Evolutionary conservation across 1,139 yeast genomes (phyloP), one percentile per base, ranked within the genome.

Genomic region (Debaryomyces coudertii): DNA sequence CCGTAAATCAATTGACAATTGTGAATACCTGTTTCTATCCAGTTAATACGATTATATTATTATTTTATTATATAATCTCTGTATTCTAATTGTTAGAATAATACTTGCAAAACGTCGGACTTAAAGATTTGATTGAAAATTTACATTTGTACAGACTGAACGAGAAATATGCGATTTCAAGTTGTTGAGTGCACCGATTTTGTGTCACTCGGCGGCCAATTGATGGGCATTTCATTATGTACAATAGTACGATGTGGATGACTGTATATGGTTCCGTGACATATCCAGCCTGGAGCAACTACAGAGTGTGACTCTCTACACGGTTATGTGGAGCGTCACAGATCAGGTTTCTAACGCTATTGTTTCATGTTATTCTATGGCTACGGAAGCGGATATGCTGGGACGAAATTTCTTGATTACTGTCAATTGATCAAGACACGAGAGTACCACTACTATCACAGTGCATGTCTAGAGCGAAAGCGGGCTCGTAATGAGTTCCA

Each of bases 401-500:
- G 22, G 5, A 4, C 22, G 22, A 20, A 20, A 20, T 20, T 20
- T 20, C 22, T 20, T 20, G 5, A 20, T 20, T 20, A 4, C 12
- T 4, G 31, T 28, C 15, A 12, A 12, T n/a, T 5, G 8, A 12
- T 9, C 12, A 28, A 15, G 15, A n/a, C 12, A 7, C 12, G 7
- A 28, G 18, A 28, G 31, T 28, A 12, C 15, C 12, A 5, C 5
- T 7, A 15, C 4, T 16, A 16, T 8, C 15, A 18, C 16, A 31
- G 35, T 9, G 9, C 2, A 31, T 31, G 30, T 11, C 5, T 16
- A 15, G 5, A 18, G 11, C 8, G n/a, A 8, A 11, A 31, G 12
- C 31, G 39, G 39, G 39, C 39, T 36, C 39, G 20, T 11, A 23
- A 36, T 27, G 30, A 5, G 29, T 35, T 24, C 15, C 29, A 36